Evolutionary conservation across 2,329 filamentous ascomycete species (phyloP).

Genomic region (Rutstroemia sp.): DNA sequence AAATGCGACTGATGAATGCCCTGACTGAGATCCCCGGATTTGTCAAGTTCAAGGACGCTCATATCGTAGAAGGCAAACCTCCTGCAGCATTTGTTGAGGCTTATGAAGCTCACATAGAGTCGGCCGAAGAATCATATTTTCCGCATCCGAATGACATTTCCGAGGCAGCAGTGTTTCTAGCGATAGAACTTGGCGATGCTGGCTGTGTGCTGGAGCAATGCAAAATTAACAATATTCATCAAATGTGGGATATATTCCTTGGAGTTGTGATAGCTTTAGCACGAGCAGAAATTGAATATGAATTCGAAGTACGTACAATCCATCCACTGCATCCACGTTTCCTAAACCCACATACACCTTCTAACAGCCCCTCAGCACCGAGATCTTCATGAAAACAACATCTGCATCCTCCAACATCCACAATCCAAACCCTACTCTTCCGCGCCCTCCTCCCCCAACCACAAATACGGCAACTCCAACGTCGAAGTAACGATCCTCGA

Average conservation of each 20-base stretch:
- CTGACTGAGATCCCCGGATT: conserved; percentile 58
- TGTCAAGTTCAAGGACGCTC: conserved; percentile 57
- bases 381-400: conserved; percentile 58
- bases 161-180: conserved; percentile 50
- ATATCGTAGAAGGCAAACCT: conserved; percentile 50
- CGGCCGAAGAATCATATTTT: conserved; percentile 43
- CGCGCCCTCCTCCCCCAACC: conserved; percentile 2
- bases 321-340: background rate
- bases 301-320: conserved; percentile 46
- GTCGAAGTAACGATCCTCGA: conserved; percentile 58
- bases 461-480: conserved; percentile 50
- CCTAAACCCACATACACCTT: background rate
- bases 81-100: conserved; percentile 48
- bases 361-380: conserved; percentile 41
- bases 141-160: conserved; percentile 54
- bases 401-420: conserved; percentile 40
- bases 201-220: conserved; percentile 54
- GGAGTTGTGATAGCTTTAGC: conserved; percentile 53
- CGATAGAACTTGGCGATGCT: conserved; percentile 57
- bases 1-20: conserved; percentile 56
- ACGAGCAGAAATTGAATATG: conserved; percentile 47
- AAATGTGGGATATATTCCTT: conserved; percentile 58
- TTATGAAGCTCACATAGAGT: conserved; percentile 23
- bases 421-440: background rate
- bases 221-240: conserved; percentile 38